These are phyloP conservation scores for Atalantia buxifolia DNA, from an alignment of 345 rosid species.

Conservation along the genomic window DNA sequence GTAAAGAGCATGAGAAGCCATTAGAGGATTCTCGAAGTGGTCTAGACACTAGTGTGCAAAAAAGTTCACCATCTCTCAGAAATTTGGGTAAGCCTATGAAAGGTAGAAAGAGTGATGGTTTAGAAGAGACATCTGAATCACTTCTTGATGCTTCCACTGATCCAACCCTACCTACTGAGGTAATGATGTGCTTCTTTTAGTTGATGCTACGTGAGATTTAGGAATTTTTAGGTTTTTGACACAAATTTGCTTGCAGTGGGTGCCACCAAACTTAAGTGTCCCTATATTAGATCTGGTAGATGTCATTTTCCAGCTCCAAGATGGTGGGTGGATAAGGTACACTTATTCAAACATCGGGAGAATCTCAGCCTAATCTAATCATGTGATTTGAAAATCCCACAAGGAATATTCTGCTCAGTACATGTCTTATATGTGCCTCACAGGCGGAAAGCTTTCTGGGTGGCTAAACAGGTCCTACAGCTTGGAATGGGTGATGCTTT, in stretches of 20 bases:
- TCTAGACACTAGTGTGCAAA: slow-evolving; percentile 29
- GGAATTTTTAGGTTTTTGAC: slow-evolving; percentile 9
- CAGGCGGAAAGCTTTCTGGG: slow-evolving; percentile 99
- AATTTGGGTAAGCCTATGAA: slow-evolving; percentile 29
- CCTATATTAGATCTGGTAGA: slow-evolving; percentile 88
- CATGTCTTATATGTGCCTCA: slow-evolving; percentile 20
- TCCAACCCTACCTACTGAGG: slow-evolving; percentile 76
- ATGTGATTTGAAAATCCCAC: not conserved
- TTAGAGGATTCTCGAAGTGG: slow-evolving; percentile 29
- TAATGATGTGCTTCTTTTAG: slow-evolving; percentile 20
- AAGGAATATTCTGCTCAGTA: slow-evolving; percentile 3
- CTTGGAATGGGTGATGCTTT: slow-evolving; percentile 99
- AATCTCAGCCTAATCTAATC: not conserved
- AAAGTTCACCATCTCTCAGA: slow-evolving; percentile 16
- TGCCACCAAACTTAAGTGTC: slow-evolving; percentile 83
- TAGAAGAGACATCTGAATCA: slow-evolving; percentile 34
- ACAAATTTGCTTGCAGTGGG: slow-evolving; percentile 65
- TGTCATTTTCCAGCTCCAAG: slow-evolving; percentile 92
- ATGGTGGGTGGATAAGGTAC: slow-evolving; percentile 99
- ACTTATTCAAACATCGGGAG: not conserved
- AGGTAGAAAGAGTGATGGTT: slow-evolving; percentile 37
- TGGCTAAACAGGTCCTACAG: slow-evolving; percentile 93
- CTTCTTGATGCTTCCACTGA: slow-evolving; percentile 42
- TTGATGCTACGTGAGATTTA: slow-evolving; percentile 2
- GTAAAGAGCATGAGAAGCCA: slow-evolving; percentile 38